phyloP scores from a whole-genome alignment of 2,329 filamentous ascomycete genomes.

The Fusarium lateritium region DNA sequence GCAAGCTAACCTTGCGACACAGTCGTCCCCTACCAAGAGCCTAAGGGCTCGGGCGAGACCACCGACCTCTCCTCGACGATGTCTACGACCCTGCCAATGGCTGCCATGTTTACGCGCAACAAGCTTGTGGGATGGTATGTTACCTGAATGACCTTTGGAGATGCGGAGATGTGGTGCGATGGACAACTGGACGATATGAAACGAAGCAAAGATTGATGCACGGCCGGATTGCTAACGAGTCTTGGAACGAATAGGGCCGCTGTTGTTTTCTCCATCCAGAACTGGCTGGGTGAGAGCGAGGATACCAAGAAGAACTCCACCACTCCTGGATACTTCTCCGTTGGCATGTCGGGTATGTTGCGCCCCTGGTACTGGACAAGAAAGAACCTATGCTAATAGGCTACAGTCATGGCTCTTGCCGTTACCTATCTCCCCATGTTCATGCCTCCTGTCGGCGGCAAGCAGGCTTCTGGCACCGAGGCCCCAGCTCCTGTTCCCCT shows the following conservation, averaged over 20 bases:
- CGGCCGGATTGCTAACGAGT: conserved; percentile 18
- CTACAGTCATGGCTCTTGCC: conserved; percentile 71
- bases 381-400: conserved; percentile 17
- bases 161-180: conserved; percentile 16
- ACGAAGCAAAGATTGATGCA: background rate
- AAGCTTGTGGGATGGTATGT: conserved; percentile 79
- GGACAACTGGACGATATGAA: conserved; percentile 1
- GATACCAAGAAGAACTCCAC: conserved; percentile 73
- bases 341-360: conserved; percentile 82
- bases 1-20: conserved; percentile 33
- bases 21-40: conserved; percentile 93
- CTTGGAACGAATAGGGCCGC: conserved; percentile 70
- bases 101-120: conserved; percentile 83
- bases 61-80: conserved; percentile 81
- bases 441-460: conserved; percentile 58
- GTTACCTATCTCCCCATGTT: conserved; percentile 68
- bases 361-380: background rate
- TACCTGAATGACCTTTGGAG: background rate
- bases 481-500: conserved; percentile 45
- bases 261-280: conserved; percentile 81
- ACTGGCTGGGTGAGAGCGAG: conserved; percentile 82
- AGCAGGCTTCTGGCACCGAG: conserved; percentile 53
- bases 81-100: conserved; percentile 91
- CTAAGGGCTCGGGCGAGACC: conserved; percentile 72
- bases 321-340: conserved; percentile 79